Conservation (phyloP, 2,329 filamentous ascomycete species). For the Xylaria sp. region DNA sequence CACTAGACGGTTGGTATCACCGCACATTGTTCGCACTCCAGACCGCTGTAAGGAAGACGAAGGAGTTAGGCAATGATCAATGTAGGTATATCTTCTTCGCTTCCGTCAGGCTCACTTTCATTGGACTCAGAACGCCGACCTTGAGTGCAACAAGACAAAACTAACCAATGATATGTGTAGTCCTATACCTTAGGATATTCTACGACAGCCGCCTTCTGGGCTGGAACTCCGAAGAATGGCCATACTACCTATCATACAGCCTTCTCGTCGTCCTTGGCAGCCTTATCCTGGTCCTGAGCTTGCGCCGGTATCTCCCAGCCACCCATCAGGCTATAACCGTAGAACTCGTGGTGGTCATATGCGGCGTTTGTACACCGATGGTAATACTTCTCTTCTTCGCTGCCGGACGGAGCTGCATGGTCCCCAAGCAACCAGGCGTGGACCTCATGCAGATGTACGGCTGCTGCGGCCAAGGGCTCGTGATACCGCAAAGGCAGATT, state of each 20-base stretch:
- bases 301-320: constrained; percentile 34
- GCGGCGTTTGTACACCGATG: constrained; percentile 38
- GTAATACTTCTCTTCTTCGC: constrained; percentile 45
- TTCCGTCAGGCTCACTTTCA: too few relatives aligned
- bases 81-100: constrained; percentile 29
- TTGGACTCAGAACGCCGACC: background rate
- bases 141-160: background rate
- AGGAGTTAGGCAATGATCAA: constrained; percentile 36
- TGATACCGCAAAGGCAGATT: constrained; percentile 43
- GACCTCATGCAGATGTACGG: constrained; percentile 43
- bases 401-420: constrained; percentile 42
- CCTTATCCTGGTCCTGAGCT: constrained; percentile 22
- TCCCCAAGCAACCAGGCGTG: constrained; percentile 40
- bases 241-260: constrained; percentile 38
- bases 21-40: constrained; percentile 33
- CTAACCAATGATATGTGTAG: constrained; percentile 20
- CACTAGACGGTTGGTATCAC: constrained; percentile 46
- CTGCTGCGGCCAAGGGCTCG: constrained; percentile 48
- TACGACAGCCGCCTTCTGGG: constrained; percentile 47
- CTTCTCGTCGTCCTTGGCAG: constrained; percentile 5
- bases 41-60: constrained; percentile 34
- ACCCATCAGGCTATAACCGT: constrained; percentile 17
- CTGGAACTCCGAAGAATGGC: constrained; percentile 48
- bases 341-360: constrained; percentile 34
- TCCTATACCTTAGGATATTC: constrained; percentile 47